Evolutionary conservation across 2,329 filamentous ascomycete species (phyloP).

Genomic region (Alternaria conjuncta): DNA sequence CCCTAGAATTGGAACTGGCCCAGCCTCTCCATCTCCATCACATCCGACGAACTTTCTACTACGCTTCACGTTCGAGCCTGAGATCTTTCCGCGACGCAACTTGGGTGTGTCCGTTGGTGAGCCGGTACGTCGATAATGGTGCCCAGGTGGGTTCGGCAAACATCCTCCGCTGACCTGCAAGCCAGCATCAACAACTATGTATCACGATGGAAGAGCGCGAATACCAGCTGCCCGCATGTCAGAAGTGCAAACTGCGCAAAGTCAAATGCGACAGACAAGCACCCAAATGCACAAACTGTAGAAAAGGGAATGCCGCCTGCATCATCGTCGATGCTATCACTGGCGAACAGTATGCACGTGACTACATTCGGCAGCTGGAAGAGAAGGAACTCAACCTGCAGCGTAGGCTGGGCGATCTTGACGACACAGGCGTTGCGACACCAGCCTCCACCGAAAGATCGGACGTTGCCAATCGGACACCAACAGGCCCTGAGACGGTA

Average conservation of each 20-base stretch:
- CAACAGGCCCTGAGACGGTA: neutral
- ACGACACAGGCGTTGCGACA: neutral
- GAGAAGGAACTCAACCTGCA: constrained; percentile 11
- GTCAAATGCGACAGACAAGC: constrained; percentile 19
- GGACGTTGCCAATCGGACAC: neutral
- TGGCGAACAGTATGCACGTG: constrained; percentile 20
- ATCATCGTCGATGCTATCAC: constrained; percentile 18
- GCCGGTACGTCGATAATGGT: no score
- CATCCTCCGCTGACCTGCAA: neutral
- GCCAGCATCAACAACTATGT: neutral
- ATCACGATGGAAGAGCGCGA: neutral
- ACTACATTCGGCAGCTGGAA: constrained; percentile 18
- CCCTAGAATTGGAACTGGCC: neutral
- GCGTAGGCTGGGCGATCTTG: neutral
- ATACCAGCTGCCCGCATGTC: constrained; percentile 15
- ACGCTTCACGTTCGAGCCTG: no score
- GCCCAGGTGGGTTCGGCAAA: no score
- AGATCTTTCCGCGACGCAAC: no score
- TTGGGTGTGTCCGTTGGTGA: no score
- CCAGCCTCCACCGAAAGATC: neutral
- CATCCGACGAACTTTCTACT: no score
- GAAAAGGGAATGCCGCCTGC: constrained; percentile 17
- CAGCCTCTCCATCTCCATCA: neutral
- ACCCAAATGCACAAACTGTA: constrained; percentile 22
- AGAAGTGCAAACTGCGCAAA: constrained; percentile 23